Conservation (phyloP, 768 basidiomycete genomes). For the Suillus weaverae region DNA sequence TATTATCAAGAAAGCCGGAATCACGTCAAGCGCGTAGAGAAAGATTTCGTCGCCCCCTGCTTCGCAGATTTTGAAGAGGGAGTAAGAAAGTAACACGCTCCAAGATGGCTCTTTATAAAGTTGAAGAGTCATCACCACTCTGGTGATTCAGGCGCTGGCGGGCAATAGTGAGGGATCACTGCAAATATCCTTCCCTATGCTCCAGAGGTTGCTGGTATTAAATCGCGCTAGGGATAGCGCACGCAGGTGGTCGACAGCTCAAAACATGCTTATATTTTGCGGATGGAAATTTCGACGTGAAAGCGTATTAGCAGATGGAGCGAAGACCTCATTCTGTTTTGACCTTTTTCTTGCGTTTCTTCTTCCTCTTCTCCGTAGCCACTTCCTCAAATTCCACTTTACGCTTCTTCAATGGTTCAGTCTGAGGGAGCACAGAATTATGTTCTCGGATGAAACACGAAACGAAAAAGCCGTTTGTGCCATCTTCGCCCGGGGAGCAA, state of each 20-base stretch:
- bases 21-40: slow-evolving; percentile 45
- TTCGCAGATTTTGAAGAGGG: slow-evolving; percentile 97
- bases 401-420: slow-evolving; percentile 13
- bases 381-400: slow-evolving; percentile 29
- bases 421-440: neutral
- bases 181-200: neutral
- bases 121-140: neutral
- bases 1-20: neutral
- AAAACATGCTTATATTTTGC: neutral
- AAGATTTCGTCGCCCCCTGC: slow-evolving; percentile 97
- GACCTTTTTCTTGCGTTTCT: slow-evolving; percentile 16
- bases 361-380: slow-evolving; percentile 19
- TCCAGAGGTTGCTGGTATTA: neutral
- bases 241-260: neutral
- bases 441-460: slow-evolving; percentile 69
- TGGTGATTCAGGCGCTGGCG: neutral
- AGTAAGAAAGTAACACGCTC: slow-evolving; percentile 49
- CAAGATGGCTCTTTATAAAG: neutral
- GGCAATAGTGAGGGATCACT: neutral
- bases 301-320: neutral
- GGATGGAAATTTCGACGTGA: neutral
- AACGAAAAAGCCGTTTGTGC: slow-evolving; percentile 97
- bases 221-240: neutral
- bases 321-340: neutral
- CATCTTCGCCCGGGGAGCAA: slow-evolving; percentile 79